Evolutionary conservation across 2,329 filamentous ascomycete genomes (phyloP).

Genomic region (Diaporthe vaccinii): DNA sequence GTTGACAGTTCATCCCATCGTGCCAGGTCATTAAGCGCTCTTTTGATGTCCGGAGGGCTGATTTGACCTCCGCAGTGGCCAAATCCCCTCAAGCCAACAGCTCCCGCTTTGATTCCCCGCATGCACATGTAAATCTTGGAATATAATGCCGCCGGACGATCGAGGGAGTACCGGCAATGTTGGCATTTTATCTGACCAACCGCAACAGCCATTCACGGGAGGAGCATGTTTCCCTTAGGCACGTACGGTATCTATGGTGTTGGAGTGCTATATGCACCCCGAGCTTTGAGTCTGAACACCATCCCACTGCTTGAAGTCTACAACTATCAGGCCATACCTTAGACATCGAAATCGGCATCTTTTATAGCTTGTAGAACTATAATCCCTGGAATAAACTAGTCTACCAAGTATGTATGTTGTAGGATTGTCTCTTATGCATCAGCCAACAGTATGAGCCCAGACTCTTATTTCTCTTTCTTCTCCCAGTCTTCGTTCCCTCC

Average conservation of each 20-base stretch:
- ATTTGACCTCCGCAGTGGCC: conserved; percentile 17
- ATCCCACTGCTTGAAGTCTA: background rate
- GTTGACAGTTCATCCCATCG: too few species aligned
- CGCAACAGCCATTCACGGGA: background rate
- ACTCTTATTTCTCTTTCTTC: conserved; percentile 5
- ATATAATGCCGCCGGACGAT: conserved; percentile 12
- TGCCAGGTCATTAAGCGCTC: background rate
- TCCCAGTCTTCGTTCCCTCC: conserved; percentile 66
- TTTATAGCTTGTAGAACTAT: background rate
- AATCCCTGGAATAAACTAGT: background rate
- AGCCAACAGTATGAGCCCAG: background rate
- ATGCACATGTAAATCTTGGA: conserved; percentile 1
- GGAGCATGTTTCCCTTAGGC: too few species aligned
- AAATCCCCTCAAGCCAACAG: conserved; percentile 3
- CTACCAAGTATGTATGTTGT: background rate
- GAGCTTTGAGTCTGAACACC: background rate
- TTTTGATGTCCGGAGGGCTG: background rate
- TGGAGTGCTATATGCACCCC: background rate
- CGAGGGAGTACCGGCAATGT: background rate
- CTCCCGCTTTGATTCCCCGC: background rate
- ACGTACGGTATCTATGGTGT: background rate
- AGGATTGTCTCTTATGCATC: background rate
- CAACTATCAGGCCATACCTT: too few species aligned
- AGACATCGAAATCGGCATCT: background rate
- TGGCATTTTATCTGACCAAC: background rate